These are phyloP conservation scores for Singerocomus inundabilis DNA, from an alignment of 1,284 basidiomycete genomes.

Conservation along the genomic window DNA sequence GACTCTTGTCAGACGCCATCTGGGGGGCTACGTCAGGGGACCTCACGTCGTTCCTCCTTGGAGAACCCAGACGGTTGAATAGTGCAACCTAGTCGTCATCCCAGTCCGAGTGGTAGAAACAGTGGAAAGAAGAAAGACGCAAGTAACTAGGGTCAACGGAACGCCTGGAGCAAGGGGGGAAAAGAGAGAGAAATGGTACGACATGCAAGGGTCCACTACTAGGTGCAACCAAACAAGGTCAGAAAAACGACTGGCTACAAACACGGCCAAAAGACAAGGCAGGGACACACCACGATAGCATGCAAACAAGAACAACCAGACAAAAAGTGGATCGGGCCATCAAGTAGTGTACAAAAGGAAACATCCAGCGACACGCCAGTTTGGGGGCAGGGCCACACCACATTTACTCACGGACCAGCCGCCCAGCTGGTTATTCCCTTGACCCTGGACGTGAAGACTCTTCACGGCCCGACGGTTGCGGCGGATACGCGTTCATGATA, in stretches of 20 bases:
- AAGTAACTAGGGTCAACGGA: constrained; percentile 1
- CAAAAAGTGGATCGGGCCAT: background rate
- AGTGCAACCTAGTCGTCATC: background rate
- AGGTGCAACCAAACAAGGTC: background rate
- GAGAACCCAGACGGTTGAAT: background rate
- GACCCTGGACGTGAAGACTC: constrained; percentile 26
- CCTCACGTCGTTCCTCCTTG: background rate
- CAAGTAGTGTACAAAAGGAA: constrained; percentile 10
- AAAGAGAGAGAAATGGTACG: constrained; percentile 13
- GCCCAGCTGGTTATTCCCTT: constrained; percentile 18
- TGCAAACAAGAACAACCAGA: constrained; percentile 3
- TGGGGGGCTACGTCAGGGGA: no score
- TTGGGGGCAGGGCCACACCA: background rate
- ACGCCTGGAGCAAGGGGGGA: background rate
- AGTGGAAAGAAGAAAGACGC: background rate
- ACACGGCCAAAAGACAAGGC: background rate
- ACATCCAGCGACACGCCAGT: background rate
- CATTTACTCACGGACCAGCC: constrained; percentile 15
- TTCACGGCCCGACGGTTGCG: constrained; percentile 23
- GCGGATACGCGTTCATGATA: constrained; percentile 62
- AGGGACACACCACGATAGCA: constrained; percentile 9
- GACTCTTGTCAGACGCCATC: no score
- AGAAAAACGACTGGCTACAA: no score
- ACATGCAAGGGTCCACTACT: no score
- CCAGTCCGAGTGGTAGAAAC: background rate